Percentiles rank a stretch among this genome's conserved stretches.
These are phyloP conservation scores for Gaillardinia entomophila DNA, from an alignment of 805 yeast genomes.

Conservation along the genomic window DNA sequence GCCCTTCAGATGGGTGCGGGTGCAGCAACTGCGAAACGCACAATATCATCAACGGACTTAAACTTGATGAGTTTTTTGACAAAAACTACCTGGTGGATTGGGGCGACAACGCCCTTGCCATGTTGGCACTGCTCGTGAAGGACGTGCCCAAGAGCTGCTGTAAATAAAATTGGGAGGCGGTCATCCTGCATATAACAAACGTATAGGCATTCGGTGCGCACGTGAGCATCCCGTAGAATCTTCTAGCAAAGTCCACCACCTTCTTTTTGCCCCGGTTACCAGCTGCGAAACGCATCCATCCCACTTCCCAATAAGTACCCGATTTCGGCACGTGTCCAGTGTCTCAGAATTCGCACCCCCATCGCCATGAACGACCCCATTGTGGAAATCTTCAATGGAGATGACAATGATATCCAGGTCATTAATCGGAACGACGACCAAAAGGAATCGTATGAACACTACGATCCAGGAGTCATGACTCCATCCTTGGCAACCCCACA, in stretches of 20 bases:
- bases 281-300: too few relatives aligned
- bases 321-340: too few relatives aligned
- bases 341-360: too few relatives aligned
- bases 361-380: neutral
- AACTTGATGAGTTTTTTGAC: constrained; percentile 36
- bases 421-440: constrained; percentile 8
- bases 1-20: constrained; percentile 25
- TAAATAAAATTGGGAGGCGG: too few relatives aligned
- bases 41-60: constrained; percentile 38
- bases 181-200: too few relatives aligned
- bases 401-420: constrained; percentile 10
- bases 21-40: constrained; percentile 41
- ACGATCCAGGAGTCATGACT: constrained; percentile 8
- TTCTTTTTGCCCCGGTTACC: too few relatives aligned
- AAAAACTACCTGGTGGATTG: too few relatives aligned
- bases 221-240: too few relatives aligned
- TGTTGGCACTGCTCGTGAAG: neutral
- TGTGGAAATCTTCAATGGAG: neutral
- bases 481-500: constrained; percentile 10
- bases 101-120: neutral
- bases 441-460: constrained; percentile 3
- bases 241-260: too few relatives aligned
- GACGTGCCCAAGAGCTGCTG: neutral
- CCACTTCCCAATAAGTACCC: too few relatives aligned
- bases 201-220: too few relatives aligned